Base-by-base conservation (phyloP, 2,329 filamentous ascomycete genomes). In the Exutisphaerella laricina region DNA sequence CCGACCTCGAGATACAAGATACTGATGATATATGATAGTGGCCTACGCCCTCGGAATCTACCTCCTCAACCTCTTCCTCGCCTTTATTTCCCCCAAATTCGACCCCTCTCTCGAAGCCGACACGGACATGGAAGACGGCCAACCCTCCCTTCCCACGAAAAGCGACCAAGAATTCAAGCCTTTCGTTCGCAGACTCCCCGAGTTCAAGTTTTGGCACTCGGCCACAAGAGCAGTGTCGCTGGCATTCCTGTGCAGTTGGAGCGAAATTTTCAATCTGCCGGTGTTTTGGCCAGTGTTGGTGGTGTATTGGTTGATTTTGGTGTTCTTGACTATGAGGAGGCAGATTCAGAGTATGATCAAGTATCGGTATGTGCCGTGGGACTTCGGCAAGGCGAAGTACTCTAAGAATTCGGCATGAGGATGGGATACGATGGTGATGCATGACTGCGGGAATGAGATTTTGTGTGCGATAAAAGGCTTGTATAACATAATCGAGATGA, bases 271-370 rank as follows among this genome's bases (percentile, higher is more conserved):
- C 71, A 88, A 98, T 69, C 80, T 98, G 54, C 92, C 92, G 1
- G 92, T 98, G 46, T 98, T 98, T 79, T 98, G 92, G 92, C 92
- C 92, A 10, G 88, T 98, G 5, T 71, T 98, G 66, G 88, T 98
- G 53, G 85, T 98, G 69, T 98, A 98, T 74, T 98, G 92, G 90
- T 76, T 98, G 66, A 94, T 98, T 63, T 75, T 98, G 49, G 96
- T 98, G 63, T 78, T 88, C 59, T 72, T 98, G 68, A 98, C 92
- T 43, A 98, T 98, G 92, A 82, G 92, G 69, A 87, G 92, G 75
- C 92, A 98, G 72, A 98, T 98, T 58, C 92, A 98, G 73, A 92
- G 97, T 72, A 98, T 98, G 92, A 90, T 98, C 78, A 98, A 97
- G 75, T 98, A 97, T 74, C 87, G 90, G 53, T 65, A 65, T 33